These are phyloP conservation scores for Umbelopsis isabellina DNA, from an alignment of 192 early-diverging fungal species.

Conservation along the genomic window DNA sequence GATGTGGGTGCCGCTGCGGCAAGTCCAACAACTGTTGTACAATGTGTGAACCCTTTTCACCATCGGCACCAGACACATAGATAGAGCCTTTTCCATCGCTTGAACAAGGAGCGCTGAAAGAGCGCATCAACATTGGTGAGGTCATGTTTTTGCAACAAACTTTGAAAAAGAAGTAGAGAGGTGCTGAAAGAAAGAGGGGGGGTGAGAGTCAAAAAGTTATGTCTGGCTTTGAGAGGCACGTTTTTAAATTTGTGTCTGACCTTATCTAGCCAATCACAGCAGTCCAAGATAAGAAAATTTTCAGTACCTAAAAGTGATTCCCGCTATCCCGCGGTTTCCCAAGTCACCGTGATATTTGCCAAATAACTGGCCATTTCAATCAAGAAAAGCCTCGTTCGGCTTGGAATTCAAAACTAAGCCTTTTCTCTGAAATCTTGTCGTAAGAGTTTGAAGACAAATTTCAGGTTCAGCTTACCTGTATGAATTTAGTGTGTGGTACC, in stretches of 20 bases:
- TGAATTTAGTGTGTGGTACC: no score
- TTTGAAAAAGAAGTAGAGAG: background rate
- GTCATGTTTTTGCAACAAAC: slow-evolving; percentile 10
- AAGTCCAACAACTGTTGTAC: slow-evolving; percentile 38
- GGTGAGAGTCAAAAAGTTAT: slow-evolving; percentile 7
- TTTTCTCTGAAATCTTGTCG: no score
- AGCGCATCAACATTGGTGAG: background rate
- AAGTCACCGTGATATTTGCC: background rate
- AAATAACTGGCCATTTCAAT: no score
- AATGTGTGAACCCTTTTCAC: slow-evolving; percentile 42
- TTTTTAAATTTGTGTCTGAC: slow-evolving; percentile 14
- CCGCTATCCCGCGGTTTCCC: slow-evolving; percentile 20
- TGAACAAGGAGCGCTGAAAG: slow-evolving; percentile 20
- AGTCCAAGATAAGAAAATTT: slow-evolving; percentile 19
- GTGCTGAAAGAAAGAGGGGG: background rate
- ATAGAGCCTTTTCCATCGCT: slow-evolving; percentile 39
- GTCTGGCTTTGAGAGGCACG: background rate
- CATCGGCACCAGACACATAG: slow-evolving; percentile 44
- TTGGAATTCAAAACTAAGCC: no score
- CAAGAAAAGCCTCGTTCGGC: no score
- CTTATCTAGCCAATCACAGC: slow-evolving; percentile 15
- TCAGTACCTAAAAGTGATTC: background rate
- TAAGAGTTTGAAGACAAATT: no score
- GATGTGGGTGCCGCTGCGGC: slow-evolving; percentile 30
- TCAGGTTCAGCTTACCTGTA: no score